A percentile compares a stretch with the other conserved stretches of the same genome.
phyloP scores from a whole-genome alignment of 805 yeast species.

The Hagleromyces aurorensis region DNA sequence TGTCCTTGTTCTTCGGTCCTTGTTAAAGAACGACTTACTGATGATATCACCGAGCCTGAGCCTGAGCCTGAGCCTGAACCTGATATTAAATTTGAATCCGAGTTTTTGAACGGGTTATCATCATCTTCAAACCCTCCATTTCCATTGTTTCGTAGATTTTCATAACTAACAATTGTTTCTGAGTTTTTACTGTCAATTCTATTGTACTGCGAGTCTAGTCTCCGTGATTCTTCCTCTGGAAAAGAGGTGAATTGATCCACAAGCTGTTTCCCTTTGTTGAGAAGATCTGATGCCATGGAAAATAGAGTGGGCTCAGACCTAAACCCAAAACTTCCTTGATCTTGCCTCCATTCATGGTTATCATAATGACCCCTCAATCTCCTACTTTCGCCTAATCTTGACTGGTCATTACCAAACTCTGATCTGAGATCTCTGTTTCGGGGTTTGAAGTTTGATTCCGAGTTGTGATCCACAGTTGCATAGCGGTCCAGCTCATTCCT shows the following conservation, averaged over 20 bases:
- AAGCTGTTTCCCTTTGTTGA: constrained; percentile 28
- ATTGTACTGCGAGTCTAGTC: neutral
- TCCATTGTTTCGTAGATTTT: too few relatives aligned
- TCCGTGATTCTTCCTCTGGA: constrained; percentile 18
- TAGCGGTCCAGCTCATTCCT: constrained; percentile 1
- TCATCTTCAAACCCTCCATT: too few relatives aligned
- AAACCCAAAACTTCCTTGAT: too few relatives aligned
- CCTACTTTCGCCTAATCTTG: neutral
- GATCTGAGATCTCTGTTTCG: too few relatives aligned
- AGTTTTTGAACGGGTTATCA: too few relatives aligned
- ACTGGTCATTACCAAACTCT: constrained; percentile 1
- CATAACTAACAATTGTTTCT: too few relatives aligned
- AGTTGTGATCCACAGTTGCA: too few relatives aligned
- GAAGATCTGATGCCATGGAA: constrained; percentile 22
- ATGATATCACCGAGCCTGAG: too few relatives aligned
- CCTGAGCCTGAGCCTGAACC: too few relatives aligned
- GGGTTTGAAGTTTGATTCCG: too few relatives aligned
- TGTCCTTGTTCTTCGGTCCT: neutral
- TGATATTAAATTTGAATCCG: too few relatives aligned
- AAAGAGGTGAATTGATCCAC: constrained; percentile 21
- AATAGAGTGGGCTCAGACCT: constrained; percentile 7
- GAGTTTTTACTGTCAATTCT: neutral
- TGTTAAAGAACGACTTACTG: neutral
- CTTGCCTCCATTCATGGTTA: too few relatives aligned
- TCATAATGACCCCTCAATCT: constrained; percentile 3